Base-by-base conservation (phyloP, 1,284 basidiomycete species). In the Ustilago curta region DNA sequence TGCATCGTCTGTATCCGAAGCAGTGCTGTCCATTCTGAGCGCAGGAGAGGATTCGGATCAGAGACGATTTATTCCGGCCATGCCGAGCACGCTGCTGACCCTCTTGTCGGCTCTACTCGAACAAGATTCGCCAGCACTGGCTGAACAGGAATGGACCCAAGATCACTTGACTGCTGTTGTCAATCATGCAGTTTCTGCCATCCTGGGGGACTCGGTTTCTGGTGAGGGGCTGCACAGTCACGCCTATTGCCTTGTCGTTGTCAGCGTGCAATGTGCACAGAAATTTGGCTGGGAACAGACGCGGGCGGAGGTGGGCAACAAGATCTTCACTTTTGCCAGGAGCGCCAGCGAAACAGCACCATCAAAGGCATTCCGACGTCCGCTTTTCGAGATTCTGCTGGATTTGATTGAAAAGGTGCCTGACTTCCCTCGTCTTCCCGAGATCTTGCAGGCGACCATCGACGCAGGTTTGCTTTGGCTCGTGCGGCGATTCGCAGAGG, bases 401-500 rank as follows among this genome's bases (percentile, higher is more conserved):
- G 58, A 53, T 18, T 21, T 68, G 31, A 29, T 59, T 7, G 57
- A 60, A 4, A 25, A 56, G 18, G 52, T 52, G 9, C 40, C 58
- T 8, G 31, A 40, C 2, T 25, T 70, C 19, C 58, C 63, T 44
- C 35, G 23, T 8, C 31, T 76, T 21, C 31, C 44, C 9, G 53
- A 60, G 14, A 44, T 65, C n/a, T 43, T 70, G 11, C 74, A 78
- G 32, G 43, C 54, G 0, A 45, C 70, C 3, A n/a, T 74, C 21
- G 70, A 78, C 16, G 61, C 70, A 18, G 54, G 53, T 2, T 59
- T 81, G 12, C 76, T 80, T 14, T 85, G 82, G 83, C 62, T 86
- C 4, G 85, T 86, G 1, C 70, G 84, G 18, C 78, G 84, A 18
- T 86, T 85, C 47, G 85, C 85, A 4, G 85, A 86, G 42, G 85